Conservation (phyloP, 2,329 filamentous ascomycete species). For the Colletotrichum musae region DNA sequence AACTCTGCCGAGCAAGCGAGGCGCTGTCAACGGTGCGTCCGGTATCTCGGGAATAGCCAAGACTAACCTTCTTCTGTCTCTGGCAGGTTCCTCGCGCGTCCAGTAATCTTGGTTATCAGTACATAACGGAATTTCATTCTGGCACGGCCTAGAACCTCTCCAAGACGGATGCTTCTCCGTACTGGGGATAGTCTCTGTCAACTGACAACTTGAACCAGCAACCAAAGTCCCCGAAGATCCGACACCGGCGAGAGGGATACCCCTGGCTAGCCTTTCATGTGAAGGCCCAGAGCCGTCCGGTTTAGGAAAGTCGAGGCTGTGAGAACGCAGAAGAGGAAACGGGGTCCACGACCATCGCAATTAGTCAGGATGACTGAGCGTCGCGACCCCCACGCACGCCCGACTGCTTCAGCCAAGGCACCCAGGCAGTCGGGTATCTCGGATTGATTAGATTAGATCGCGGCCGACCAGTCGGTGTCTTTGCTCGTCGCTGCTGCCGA, state of each 20-base stretch:
- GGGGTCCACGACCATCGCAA: neutral
- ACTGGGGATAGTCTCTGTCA: slow-evolving; percentile 1
- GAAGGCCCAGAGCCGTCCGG: slow-evolving; percentile 10
- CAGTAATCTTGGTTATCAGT: slow-evolving; percentile 28
- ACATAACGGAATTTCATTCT: slow-evolving; percentile 4
- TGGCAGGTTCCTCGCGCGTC: slow-evolving; percentile 22
- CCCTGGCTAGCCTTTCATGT: slow-evolving; percentile 4
- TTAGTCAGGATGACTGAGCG: slow-evolving; percentile 31
- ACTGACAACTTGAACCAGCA: neutral
- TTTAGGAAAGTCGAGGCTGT: slow-evolving; percentile 26
- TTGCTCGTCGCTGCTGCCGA: neutral
- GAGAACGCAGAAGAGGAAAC: slow-evolving; percentile 1
- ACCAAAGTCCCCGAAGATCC: slow-evolving; percentile 6
- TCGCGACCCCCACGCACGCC: slow-evolving; percentile 8
- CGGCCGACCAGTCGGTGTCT: slow-evolving; percentile 7
- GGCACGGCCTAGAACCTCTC: neutral
- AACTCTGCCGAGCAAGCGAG: slow-evolving; percentile 22
- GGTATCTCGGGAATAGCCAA: slow-evolving; percentile 21
- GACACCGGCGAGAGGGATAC: slow-evolving; percentile 5
- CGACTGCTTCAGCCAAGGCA: slow-evolving; percentile 28
- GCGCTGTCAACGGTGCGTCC: slow-evolving; percentile 3
- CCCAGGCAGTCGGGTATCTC: slow-evolving; percentile 23
- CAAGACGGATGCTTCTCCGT: neutral
- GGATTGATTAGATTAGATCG: slow-evolving; percentile 39
- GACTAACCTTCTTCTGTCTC: slow-evolving; percentile 27